Conservation (phyloP, 1,139 yeast genomes). For the Candida mesenterica region DNA sequence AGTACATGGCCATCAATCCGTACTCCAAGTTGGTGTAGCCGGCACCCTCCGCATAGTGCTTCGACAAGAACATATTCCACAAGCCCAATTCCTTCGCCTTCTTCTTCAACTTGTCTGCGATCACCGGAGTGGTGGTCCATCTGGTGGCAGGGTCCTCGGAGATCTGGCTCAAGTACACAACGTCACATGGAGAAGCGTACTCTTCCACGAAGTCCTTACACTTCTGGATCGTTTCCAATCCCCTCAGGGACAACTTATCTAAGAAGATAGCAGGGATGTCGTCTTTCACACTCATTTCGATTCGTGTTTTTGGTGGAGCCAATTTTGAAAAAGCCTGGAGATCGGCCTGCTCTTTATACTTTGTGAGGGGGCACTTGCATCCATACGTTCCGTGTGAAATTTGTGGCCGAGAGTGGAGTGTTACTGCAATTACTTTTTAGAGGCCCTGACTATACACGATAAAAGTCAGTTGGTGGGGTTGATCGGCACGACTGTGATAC, state of each 20-base stretch:
- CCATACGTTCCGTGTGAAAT: not conserved
- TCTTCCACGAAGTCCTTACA: slow-evolving; percentile 55
- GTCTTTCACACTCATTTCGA: slow-evolving; percentile 31
- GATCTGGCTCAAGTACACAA: slow-evolving; percentile 41
- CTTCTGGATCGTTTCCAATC: slow-evolving; percentile 49
- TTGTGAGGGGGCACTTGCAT: not conserved
- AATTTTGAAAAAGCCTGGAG: not conserved
- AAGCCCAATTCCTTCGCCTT: slow-evolving; percentile 58
- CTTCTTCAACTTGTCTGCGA: slow-evolving; percentile 51
- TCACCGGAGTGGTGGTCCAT: slow-evolving; percentile 52
- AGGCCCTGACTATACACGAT: too few species aligned
- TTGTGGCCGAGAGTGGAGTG: too few species aligned
- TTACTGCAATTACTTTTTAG: too few species aligned
- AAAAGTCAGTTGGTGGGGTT: too few species aligned
- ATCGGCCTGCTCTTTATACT: not conserved
- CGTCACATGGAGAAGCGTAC: slow-evolving; percentile 61
- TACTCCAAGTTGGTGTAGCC: slow-evolving; percentile 67
- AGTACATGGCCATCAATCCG: slow-evolving; percentile 67
- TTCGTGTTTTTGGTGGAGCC: slow-evolving; percentile 1
- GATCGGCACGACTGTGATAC: too few species aligned
- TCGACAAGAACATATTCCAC: slow-evolving; percentile 65
- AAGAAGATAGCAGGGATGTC: slow-evolving; percentile 47
- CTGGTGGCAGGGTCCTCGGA: slow-evolving; percentile 40
- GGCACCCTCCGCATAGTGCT: slow-evolving; percentile 59
- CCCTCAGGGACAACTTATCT: slow-evolving; percentile 48